Evolutionary conservation across 345 rosid species (phyloP).

Genomic region (Arabidopsis arenosa): DNA sequence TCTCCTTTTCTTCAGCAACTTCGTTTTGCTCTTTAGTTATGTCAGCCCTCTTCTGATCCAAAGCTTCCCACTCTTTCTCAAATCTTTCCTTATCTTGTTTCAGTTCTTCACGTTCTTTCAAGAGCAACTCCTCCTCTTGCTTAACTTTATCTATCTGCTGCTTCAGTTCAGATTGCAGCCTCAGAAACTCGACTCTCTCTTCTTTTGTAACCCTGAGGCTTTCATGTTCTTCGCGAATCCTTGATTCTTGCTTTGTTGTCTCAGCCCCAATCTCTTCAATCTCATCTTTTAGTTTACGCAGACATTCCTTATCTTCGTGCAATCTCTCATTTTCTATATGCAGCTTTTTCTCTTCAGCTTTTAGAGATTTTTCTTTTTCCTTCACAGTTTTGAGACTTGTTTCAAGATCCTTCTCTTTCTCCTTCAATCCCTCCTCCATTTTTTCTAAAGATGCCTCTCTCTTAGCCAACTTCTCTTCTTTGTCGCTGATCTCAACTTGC

Average conservation of each 20-base stretch:
- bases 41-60: conserved; percentile 72
- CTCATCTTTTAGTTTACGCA: conserved; percentile 63
- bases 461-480: conserved; percentile 62
- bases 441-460: conserved; percentile 60
- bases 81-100: conserved; percentile 70
- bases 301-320: conserved; percentile 57
- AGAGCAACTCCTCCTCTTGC: conserved; percentile 61
- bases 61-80: conserved; percentile 78
- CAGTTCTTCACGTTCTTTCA: conserved; percentile 69
- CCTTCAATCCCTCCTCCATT: conserved; percentile 64
- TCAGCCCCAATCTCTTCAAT: conserved; percentile 66
- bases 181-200: conserved; percentile 72
- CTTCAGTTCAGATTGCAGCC: conserved; percentile 67
- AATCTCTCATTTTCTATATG: conserved; percentile 60
- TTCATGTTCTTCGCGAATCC: conserved; percentile 62
- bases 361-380: conserved; percentile 62
- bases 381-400: conserved; percentile 57
- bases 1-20: conserved; percentile 58
- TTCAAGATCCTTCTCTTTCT: conserved; percentile 77
- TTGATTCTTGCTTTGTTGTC: conserved; percentile 61
- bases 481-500: conserved; percentile 58
- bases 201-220: conserved; percentile 58
- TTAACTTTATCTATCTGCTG: conserved; percentile 64
- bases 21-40: conserved; percentile 51
- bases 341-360: conserved; percentile 65